These are phyloP conservation scores for Boletus edulis DNA, from an alignment of 768 basidiomycete species.

Conservation along the genomic window DNA sequence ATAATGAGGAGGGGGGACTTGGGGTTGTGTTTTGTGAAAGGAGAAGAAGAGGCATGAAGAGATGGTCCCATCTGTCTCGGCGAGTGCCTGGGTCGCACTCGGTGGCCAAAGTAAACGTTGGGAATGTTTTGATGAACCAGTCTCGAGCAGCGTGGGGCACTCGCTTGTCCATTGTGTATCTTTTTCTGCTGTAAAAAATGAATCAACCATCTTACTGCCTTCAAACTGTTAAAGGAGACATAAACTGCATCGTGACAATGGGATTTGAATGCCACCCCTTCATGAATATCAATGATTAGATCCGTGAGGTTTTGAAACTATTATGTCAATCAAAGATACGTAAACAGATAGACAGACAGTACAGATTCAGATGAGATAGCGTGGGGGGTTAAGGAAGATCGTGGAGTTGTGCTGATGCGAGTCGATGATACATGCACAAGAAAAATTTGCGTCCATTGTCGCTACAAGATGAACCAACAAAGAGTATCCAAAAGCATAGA, in stretches of 20 bases:
- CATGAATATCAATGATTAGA: no score
- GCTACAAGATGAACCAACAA: slow-evolving; percentile 14
- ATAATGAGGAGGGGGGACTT: slow-evolving; percentile 71
- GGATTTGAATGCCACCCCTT: no score
- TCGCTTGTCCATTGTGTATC: no score
- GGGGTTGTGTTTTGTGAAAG: slow-evolving; percentile 46
- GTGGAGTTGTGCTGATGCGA: slow-evolving; percentile 10
- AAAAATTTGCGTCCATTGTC: slow-evolving; percentile 17
- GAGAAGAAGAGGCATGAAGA: neutral
- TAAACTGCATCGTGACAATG: no score
- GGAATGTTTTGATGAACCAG: no score
- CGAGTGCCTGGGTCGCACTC: no score
- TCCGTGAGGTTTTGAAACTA: no score
- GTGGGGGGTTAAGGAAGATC: neutral
- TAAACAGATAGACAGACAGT: slow-evolving; percentile 4
- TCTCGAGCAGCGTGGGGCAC: no score
- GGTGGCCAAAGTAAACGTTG: no score
- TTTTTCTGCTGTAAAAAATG: no score
- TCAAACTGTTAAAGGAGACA: no score
- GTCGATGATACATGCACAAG: slow-evolving; percentile 17
- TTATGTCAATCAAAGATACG: slow-evolving; percentile 1
- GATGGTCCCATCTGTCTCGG: neutral
- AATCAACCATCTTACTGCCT: no score
- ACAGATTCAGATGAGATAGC: slow-evolving; percentile 17
- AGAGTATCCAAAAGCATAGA: slow-evolving; percentile 1